Evolutionary conservation across 2,329 filamentous ascomycete species (phyloP).

Genomic region (Hansfordia pulvinata): DNA sequence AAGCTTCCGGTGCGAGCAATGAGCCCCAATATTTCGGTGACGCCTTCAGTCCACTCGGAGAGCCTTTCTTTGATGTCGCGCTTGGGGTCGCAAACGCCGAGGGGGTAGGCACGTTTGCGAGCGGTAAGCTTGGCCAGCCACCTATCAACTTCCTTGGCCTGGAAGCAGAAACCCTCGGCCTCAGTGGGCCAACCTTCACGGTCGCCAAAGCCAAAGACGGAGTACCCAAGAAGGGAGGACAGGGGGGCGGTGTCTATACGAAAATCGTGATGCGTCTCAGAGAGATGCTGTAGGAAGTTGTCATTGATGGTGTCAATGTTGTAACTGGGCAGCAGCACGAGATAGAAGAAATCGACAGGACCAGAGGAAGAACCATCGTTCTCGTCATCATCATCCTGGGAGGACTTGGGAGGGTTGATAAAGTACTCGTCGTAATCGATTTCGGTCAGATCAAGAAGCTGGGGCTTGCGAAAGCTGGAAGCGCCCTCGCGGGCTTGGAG

Average conservation of each 20-base stretch:
- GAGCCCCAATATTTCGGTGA: conserved; percentile 55
- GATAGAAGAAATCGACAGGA: conserved; percentile 60
- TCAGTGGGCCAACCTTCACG: conserved; percentile 85
- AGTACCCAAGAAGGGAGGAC: conserved; percentile 66
- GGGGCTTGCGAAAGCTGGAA: conserved; percentile 36
- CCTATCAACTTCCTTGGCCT: conserved; percentile 79
- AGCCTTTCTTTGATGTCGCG: conserved; percentile 54
- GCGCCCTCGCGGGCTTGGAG: conserved; percentile 35
- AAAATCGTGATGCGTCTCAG: conserved; percentile 94
- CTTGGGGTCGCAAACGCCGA: conserved; percentile 81
- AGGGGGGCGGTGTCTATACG: conserved; percentile 83
- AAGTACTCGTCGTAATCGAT: conserved; percentile 93
- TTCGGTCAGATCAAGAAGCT: conserved; percentile 67
- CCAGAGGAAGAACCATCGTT: too few species aligned
- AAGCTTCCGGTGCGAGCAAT: conserved; percentile 45
- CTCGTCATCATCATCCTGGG: conserved; percentile 24
- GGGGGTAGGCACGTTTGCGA: conserved; percentile 72
- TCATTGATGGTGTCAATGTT: conserved; percentile 90
- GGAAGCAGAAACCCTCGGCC: conserved; percentile 82
- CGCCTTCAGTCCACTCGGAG: conserved; percentile 64
- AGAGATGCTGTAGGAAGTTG: conserved; percentile 72
- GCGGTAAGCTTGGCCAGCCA: conserved; percentile 96
- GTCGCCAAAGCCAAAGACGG: conserved; percentile 89
- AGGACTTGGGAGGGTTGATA: conserved; percentile 54
- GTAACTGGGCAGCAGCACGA: conserved; percentile 78